Conservation (phyloP, 2,329 filamentous ascomycete species). For the Fusarium liriodendri region DNA sequence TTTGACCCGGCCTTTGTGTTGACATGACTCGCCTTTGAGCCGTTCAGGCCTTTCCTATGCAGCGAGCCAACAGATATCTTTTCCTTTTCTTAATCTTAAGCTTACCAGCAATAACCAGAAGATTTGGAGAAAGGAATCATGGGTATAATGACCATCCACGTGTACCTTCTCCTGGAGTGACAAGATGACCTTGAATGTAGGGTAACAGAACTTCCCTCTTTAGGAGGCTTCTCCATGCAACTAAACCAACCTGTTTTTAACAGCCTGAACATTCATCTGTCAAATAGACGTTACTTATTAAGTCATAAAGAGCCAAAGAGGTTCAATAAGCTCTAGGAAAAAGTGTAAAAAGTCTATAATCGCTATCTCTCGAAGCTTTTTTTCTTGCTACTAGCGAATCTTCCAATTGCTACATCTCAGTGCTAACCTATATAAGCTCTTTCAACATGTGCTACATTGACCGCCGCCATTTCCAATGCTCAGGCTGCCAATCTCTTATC, state of each 20-base stretch:
- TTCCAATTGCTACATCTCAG: neutral
- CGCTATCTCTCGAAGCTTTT: neutral
- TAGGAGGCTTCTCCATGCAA: neutral
- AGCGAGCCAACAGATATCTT: neutral
- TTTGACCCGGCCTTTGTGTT: neutral
- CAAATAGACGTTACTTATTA: neutral
- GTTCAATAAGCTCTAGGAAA: neutral
- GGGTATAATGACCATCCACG: neutral
- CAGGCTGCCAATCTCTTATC: neutral
- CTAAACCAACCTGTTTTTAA: neutral
- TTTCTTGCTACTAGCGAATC: neutral
- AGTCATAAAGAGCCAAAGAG: no score
- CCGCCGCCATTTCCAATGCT: neutral
- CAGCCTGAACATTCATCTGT: neutral
- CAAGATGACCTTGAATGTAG: neutral
- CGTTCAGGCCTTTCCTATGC: neutral
- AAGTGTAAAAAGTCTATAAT: neutral
- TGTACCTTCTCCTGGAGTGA: neutral
- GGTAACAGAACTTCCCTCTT: neutral
- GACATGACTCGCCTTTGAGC: neutral
- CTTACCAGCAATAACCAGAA: neutral
- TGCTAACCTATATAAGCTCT: neutral
- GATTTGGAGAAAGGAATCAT: neutral
- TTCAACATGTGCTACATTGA: neutral
- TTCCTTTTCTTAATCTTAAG: neutral